Evolutionary conservation across 192 early-diverging fungal species (phyloP).

Genomic region (Jimgerdemannia flammicorona): DNA sequence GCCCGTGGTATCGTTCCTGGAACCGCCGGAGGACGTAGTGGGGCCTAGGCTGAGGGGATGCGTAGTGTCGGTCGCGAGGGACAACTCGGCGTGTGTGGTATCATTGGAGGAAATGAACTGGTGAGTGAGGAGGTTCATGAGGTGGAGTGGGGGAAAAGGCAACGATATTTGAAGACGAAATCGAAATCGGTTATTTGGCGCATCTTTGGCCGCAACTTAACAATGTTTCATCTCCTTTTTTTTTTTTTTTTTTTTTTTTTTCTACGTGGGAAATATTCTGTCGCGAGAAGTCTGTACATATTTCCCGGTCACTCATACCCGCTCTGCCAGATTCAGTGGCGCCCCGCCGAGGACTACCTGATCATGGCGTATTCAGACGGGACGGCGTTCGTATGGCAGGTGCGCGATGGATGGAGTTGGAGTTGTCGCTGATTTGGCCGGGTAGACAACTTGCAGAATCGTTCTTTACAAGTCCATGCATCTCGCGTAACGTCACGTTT

Average conservation of each 20-base stretch:
- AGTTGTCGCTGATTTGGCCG: too few relatives aligned
- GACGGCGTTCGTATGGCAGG: constrained; percentile 75
- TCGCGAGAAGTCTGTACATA: constrained; percentile 41
- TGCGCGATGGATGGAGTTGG: constrained; percentile 12
- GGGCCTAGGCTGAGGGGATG: constrained; percentile 37
- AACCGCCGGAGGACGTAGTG: constrained; percentile 47
- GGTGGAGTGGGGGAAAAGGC: too few relatives aligned
- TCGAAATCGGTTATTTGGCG: too few relatives aligned
- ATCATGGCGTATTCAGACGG: constrained; percentile 61
- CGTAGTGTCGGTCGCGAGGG: constrained; percentile 63
- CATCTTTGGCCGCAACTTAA: too few relatives aligned
- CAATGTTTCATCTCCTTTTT: too few relatives aligned
- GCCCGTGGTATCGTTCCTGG: constrained; percentile 44
- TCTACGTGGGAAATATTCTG: too few relatives aligned
- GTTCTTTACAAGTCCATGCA: too few relatives aligned
- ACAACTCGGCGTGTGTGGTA: constrained; percentile 67
- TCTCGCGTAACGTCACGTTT: too few relatives aligned
- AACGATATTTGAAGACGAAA: too few relatives aligned
- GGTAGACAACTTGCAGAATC: too few relatives aligned
- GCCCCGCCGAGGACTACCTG: constrained; percentile 61
- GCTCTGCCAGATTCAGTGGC: constrained; percentile 61
- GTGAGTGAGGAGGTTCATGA: too few relatives aligned
- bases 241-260: too few relatives aligned
- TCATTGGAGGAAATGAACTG: constrained; percentile 71
- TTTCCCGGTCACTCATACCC: constrained; percentile 58